Base-by-base conservation (phyloP, 2,329 filamentous ascomycete genomes). In the Colletotrichum sp. region DNA sequence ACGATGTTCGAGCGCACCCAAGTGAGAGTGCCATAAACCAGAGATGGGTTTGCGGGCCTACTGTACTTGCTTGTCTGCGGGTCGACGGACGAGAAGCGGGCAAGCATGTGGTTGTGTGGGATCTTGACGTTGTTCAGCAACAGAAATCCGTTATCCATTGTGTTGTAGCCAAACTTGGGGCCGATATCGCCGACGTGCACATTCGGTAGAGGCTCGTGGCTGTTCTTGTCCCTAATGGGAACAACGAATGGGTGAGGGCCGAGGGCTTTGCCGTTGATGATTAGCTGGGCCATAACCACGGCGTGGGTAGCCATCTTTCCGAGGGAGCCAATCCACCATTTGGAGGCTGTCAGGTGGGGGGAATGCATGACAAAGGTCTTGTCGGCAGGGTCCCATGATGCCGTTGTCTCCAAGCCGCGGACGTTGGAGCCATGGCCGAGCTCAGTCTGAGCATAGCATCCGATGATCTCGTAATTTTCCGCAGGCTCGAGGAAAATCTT, bases 241-340 rank as follows among this genome's bases (percentile, higher is more conserved):
- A 95, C 93, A 12, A 96, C 90, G 81, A 96, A 96, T 1, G 94
- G 94, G 80, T 96, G 94, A 48, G 94, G 94, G 1, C 94, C 94
- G 78, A 92, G 92, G 22, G 88, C 86, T 84, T 94, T 94, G 78
- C 93, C 93, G 75, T 87, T 86, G 76, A 95, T 89, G 77, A 93
- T 90, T 32, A 96, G 88, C 84, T 96, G 94, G 1, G 94, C 94
- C 89, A 96, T 95, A 5, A 96, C 93, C 3, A 95, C 91, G 2
- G 94, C 94, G 81, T 95, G 90, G 82, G 95, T 96, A 60, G 94
- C 94, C 4, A 93, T 93, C 79, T 93, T 90, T 68, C 94, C 94
- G 5, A 96, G 88, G 13, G 93, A 94, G 2, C 94, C 94, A 79
- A 95, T 95, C 94, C 94, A 96, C 94, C 94, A 96, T 82, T 96